These are phyloP conservation scores for Fusarium neocosmosporiellum DNA, from an alignment of 2,329 filamentous ascomycete species.

Conservation along the genomic window DNA sequence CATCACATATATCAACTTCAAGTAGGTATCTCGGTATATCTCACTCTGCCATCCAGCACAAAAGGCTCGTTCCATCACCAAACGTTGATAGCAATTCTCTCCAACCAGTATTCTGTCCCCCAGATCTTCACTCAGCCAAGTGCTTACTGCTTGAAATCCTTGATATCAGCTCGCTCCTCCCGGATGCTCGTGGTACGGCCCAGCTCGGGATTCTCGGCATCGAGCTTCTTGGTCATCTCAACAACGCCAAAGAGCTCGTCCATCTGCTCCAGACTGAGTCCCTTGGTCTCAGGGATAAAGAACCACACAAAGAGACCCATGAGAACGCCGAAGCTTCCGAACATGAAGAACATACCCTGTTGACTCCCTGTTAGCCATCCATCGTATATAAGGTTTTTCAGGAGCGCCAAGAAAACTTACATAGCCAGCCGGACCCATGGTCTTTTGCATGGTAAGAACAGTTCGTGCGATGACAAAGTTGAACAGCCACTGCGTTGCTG, in stretches of 20 bases:
- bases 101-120: neutral
- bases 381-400: neutral
- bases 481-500: slow-evolving; percentile 78
- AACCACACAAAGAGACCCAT: slow-evolving; percentile 76
- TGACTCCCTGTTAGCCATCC: slow-evolving; percentile 9
- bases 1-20: neutral
- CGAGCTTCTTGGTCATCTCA: slow-evolving; percentile 50
- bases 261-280: slow-evolving; percentile 71
- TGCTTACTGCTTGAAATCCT: slow-evolving; percentile 11
- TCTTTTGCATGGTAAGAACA: slow-evolving; percentile 74
- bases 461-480: slow-evolving; percentile 76
- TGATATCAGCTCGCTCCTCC: slow-evolving; percentile 38
- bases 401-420: slow-evolving; percentile 43
- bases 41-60: neutral
- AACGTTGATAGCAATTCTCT: neutral
- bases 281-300: slow-evolving; percentile 78
- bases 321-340: slow-evolving; percentile 71
- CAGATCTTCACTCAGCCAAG: neutral
- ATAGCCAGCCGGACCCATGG: slow-evolving; percentile 56
- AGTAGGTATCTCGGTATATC: neutral
- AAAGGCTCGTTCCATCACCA: neutral
- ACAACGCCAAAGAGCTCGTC: slow-evolving; percentile 73
- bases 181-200: slow-evolving; percentile 42
- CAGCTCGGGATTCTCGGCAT: slow-evolving; percentile 48
- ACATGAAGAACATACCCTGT: slow-evolving; percentile 75